A percentile compares a stretch with the other conserved stretches of the same genome.
Conservation (phyloP, 768 basidiomycete genomes). For the Suillus brevipes region DNA sequence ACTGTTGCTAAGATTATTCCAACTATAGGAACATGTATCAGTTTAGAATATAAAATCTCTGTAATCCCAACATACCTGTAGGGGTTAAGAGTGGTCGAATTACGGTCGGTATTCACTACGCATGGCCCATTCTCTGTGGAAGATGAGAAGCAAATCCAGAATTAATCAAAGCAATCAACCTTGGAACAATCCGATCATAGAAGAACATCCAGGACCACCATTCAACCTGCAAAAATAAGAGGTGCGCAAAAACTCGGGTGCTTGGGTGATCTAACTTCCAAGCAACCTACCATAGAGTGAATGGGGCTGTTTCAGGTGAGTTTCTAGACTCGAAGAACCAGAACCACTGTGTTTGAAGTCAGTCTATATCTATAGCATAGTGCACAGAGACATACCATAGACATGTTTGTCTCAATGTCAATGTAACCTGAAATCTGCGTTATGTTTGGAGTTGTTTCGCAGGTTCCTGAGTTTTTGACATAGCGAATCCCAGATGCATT, state of each 20-base stretch:
- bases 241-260: neutral
- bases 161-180: conserved; percentile 29
- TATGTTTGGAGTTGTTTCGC: conserved; percentile 65
- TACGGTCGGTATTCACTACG: conserved; percentile 52
- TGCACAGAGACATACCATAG: conserved; percentile 44
- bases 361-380: neutral
- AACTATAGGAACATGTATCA: conserved; percentile 36
- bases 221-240: conserved; percentile 41
- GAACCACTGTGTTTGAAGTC: conserved; percentile 54
- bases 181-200: conserved; percentile 68
- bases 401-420: conserved; percentile 56
- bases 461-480: conserved; percentile 59
- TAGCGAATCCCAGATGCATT: conserved; percentile 41
- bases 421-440: conserved; percentile 63
- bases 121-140: conserved; percentile 64
- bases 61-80: conserved; percentile 44
- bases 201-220: conserved; percentile 63
- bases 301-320: conserved; percentile 59
- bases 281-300: conserved; percentile 56
- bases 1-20: conserved; percentile 73
- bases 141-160: neutral
- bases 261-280: neutral
- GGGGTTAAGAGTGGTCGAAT: conserved; percentile 56
- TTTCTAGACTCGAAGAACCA: conserved; percentile 72
- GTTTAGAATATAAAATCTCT: neutral